Conservation (phyloP, 2,329 filamentous ascomycete genomes). For the Zalaria obscura region DNA sequence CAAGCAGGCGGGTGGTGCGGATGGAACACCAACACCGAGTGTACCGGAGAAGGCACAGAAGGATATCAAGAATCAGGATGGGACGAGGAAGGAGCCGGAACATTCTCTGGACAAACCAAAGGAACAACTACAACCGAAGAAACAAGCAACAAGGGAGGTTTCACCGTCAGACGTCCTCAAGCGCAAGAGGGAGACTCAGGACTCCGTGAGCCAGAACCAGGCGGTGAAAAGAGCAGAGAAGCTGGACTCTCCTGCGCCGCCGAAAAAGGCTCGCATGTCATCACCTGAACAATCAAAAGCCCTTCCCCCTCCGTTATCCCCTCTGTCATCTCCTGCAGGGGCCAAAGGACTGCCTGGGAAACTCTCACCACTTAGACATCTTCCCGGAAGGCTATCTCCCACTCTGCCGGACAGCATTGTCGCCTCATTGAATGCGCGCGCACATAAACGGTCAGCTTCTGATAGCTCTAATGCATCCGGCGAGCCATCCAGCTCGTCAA, state of each 20-base stretch:
- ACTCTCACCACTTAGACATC: not conserved
- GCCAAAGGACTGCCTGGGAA: not conserved
- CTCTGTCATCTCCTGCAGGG: not conserved
- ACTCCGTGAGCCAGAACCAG: not conserved
- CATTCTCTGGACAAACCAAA: not conserved
- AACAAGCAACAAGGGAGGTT: not conserved
- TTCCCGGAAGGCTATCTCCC: conserved; percentile 41
- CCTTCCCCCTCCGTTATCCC: not conserved
- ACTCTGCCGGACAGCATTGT: conserved; percentile 42
- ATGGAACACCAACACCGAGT: conserved; percentile 14
- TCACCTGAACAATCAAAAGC: not conserved
- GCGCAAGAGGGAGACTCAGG: not conserved
- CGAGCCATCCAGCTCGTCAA: not conserved
- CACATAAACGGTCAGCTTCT: conserved; percentile 10
- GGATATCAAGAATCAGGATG: conserved; percentile 6
- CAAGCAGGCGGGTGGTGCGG: conserved; percentile 30
- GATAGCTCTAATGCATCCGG: conserved; percentile 8
- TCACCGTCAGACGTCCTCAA: not conserved
- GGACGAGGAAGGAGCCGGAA: conserved; percentile 2
- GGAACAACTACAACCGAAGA: not conserved
- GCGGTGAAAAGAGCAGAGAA: not conserved
- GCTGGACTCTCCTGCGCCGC: not conserved
- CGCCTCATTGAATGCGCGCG: conserved; percentile 31
- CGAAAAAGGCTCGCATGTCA: not conserved
- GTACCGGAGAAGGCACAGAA: conserved; percentile 6